Evolutionary conservation across 2,329 filamentous ascomycete species (phyloP).

Genomic region (Venturia oleaginea): DNA sequence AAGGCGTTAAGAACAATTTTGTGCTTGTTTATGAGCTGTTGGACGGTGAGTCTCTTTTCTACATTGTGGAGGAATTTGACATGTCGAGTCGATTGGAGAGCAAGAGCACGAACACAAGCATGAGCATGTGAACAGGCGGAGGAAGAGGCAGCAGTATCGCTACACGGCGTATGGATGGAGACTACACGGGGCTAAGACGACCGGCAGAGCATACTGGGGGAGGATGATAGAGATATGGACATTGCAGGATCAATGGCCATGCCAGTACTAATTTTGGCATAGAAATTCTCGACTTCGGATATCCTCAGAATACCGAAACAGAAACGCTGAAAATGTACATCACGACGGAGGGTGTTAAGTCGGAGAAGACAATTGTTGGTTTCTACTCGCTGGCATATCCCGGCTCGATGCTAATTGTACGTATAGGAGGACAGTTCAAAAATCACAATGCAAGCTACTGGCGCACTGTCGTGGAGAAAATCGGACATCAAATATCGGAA

Average conservation of each 20-base stretch:
- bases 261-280: slow-evolving; percentile 12
- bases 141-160: neutral
- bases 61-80: neutral
- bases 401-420: slow-evolving; percentile 11
- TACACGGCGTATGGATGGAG: neutral
- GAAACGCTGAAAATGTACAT: slow-evolving; percentile 99
- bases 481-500: slow-evolving; percentile 98
- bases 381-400: neutral
- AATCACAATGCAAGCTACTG: slow-evolving; percentile 98
- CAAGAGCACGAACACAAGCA: neutral
- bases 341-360: slow-evolving; percentile 97
- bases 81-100: neutral
- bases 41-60: slow-evolving; percentile 53
- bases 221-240: neutral
- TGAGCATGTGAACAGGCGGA: neutral
- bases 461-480: slow-evolving; percentile 91
- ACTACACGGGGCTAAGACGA: neutral
- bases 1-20: slow-evolving; percentile 99
- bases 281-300: slow-evolving; percentile 99
- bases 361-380: slow-evolving; percentile 57
- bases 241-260: neutral
- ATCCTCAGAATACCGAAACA: slow-evolving; percentile 97
- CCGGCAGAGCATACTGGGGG: neutral
- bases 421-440: slow-evolving; percentile 76
- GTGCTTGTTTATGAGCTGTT: slow-evolving; percentile 95